phyloP scores from a whole-genome alignment of 139 green algal genomes.

The Chlorella sp. region DNA sequence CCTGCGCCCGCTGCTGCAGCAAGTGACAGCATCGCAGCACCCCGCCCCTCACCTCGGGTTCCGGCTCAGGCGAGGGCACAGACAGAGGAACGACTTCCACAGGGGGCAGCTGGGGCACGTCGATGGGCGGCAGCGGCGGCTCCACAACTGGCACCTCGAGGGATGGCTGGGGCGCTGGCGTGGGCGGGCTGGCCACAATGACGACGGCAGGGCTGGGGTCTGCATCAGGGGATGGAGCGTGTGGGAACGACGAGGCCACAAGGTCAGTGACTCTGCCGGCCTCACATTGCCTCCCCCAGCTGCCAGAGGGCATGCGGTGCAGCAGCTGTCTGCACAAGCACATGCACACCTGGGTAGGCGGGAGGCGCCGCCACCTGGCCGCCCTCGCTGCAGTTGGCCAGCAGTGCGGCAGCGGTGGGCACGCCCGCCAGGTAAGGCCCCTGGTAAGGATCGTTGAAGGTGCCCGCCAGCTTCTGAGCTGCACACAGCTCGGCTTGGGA shows the following conservation, averaged over 20 bases:
- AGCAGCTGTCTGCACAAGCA: background rate
- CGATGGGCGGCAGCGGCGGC: slow-evolving; percentile 3
- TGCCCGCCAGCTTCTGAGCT: background rate
- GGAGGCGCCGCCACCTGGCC: background rate
- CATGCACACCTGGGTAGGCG: background rate
- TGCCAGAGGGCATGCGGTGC: background rate
- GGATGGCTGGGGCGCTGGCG: background rate
- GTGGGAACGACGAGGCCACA: no score
- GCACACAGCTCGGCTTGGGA: slow-evolving; percentile 23
- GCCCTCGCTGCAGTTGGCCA: background rate
- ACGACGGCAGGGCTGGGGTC: background rate
- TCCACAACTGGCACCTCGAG: background rate
- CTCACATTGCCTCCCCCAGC: background rate
- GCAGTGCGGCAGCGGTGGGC: background rate
- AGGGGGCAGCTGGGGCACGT: background rate
- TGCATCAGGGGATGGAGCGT: no score
- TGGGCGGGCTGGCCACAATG: background rate
- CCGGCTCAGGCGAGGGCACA: background rate
- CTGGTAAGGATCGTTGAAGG: background rate
- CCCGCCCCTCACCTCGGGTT: no score
- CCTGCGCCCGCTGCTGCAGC: no score
- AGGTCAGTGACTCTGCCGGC: background rate
- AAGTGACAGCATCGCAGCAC: background rate
- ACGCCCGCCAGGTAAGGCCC: slow-evolving; percentile 3
- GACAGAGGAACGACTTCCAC: background rate